These are phyloP conservation scores for Heritiera littoralis DNA, from an alignment of 345 rosid species.

Conservation along the genomic window DNA sequence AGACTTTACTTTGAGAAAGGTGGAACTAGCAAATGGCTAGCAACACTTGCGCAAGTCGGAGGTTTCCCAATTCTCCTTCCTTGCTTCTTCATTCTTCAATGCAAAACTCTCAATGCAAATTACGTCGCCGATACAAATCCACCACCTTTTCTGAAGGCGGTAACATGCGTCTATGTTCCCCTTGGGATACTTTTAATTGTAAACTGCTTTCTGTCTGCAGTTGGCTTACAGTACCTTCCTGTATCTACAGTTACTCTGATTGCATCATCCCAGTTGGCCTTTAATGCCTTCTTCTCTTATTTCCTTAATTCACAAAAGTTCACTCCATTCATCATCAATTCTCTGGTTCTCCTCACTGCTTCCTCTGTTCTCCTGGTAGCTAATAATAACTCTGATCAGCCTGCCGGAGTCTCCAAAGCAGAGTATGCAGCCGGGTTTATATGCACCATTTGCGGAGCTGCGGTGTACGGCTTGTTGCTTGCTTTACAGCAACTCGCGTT, in stretches of 20 bases:
- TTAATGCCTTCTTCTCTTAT: slow-evolving; percentile 45
- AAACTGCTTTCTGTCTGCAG: slow-evolving; percentile 29
- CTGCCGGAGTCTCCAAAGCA: slow-evolving; percentile 16
- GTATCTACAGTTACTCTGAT: slow-evolving; percentile 40
- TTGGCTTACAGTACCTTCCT: slow-evolving; percentile 44
- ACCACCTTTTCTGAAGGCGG: not conserved
- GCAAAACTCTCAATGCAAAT: not conserved
- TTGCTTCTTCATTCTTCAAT: slow-evolving; percentile 30
- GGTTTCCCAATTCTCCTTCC: slow-evolving; percentile 61
- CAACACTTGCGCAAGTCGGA: slow-evolving; percentile 38
- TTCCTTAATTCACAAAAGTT: slow-evolving; percentile 43
- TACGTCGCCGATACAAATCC: not conserved
- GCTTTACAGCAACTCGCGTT: slow-evolving; percentile 39
- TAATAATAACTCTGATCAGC: slow-evolving; percentile 3
- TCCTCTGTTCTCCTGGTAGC: slow-evolving; percentile 42
- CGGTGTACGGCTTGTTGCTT: slow-evolving; percentile 26
- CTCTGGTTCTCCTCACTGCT: slow-evolving; percentile 39
- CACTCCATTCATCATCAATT: slow-evolving; percentile 36
- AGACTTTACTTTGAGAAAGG: slow-evolving; percentile 50
- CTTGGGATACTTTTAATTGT: slow-evolving; percentile 37
- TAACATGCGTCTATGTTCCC: slow-evolving; percentile 26
- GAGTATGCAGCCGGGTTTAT: slow-evolving; percentile 38
- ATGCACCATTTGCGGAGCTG: slow-evolving; percentile 31
- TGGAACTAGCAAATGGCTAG: slow-evolving; percentile 55
- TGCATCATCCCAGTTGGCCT: slow-evolving; percentile 39